Conservation (phyloP, 139 green algal species). For the Yamagishiella unicocca region DNA sequence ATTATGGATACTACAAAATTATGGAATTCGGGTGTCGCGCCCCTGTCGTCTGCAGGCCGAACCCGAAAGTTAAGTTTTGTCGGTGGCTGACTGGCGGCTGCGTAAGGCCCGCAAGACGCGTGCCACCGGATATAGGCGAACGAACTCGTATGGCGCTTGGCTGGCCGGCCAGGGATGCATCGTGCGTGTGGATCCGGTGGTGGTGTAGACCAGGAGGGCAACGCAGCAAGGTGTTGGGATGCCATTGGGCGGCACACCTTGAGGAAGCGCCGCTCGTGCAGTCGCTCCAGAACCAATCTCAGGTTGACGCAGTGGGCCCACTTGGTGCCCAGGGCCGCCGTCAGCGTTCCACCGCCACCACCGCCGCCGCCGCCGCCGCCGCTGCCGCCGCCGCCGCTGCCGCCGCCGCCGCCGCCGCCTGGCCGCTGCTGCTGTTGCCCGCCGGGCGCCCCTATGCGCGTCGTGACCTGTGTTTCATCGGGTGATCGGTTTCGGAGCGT, state of each 20-base stretch:
- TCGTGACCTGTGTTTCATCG: conserved; percentile 43
- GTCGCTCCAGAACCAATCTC: conserved; percentile 81
- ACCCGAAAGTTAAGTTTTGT: no score
- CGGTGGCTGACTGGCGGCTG: no score
- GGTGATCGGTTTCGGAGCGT: no score
- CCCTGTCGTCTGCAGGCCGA: no score
- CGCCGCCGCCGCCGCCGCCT: not conserved
- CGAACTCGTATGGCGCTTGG: no score
- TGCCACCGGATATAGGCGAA: no score
- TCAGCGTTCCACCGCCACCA: conserved; percentile 53
- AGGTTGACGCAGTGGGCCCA: conserved; percentile 96
- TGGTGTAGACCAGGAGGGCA: not conserved
- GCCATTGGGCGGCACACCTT: conserved; percentile 27
- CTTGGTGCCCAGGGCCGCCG: conserved; percentile 90
- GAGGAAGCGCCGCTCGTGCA: conserved; percentile 52
- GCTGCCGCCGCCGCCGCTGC: conserved; percentile 18
- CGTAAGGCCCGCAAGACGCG: no score
- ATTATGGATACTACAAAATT: not conserved
- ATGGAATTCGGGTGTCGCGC: no score
- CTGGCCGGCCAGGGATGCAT: no score
- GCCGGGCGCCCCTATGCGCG: not conserved
- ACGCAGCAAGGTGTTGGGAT: not conserved
- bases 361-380: not conserved
- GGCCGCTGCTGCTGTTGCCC: conserved; percentile 31
- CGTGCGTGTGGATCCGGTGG: no score